phyloP scores from a whole-genome alignment of 768 basidiomycete species.

The Lactifluus volemus region DNA sequence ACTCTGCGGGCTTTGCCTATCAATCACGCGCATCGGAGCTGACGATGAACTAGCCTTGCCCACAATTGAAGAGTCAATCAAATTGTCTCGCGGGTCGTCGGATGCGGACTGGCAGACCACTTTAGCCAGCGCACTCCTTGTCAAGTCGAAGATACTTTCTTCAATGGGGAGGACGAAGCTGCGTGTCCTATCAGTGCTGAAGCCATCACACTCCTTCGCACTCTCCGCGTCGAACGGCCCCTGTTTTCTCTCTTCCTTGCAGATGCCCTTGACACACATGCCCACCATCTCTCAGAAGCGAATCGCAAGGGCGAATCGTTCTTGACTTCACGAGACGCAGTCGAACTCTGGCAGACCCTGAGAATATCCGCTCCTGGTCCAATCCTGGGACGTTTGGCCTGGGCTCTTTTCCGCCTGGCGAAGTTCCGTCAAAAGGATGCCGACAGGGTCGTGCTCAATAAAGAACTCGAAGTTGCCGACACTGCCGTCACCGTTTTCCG shows the following conservation, averaged over 20 bases:
- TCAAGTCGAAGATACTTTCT: constrained; percentile 8
- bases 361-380: neutral
- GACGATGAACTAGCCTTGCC: neutral
- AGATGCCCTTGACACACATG: neutral
- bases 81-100: neutral
- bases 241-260: constrained; percentile 5
- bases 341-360: constrained; percentile 1
- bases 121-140: constrained; percentile 3
- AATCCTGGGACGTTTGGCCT: neutral
- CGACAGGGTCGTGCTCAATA: neutral
- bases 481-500: constrained; percentile 5
- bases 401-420: neutral
- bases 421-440: neutral
- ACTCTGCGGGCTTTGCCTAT: constrained; percentile 1
- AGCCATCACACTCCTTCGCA: neutral
- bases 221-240: neutral
- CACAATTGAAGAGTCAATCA: neutral
- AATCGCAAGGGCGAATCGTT: neutral
- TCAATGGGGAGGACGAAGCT: neutral
- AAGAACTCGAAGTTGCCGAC: neutral
- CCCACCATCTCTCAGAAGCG: constrained; percentile 1
- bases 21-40: neutral
- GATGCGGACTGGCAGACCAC: neutral
- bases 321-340: neutral
- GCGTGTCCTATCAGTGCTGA: neutral